These are phyloP conservation scores for Acmispon strigosus DNA, from an alignment of 306 rosid species.

Conservation along the genomic window DNA sequence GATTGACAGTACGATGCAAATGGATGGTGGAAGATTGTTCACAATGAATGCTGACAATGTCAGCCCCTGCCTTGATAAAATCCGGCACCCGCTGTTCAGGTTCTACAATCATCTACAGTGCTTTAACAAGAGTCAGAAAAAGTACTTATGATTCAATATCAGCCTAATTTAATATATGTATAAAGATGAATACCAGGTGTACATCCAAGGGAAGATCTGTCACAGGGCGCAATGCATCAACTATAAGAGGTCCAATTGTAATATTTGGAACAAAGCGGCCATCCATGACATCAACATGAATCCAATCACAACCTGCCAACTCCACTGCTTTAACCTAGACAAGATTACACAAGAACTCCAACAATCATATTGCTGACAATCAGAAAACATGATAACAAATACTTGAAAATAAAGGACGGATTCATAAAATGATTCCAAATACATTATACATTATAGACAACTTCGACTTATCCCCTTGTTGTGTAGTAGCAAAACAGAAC, in stretches of 20 bases:
- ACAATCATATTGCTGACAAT: constrained; percentile 18
- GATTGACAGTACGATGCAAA: constrained; percentile 86
- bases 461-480: background rate
- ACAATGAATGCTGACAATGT: constrained; percentile 89
- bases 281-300: constrained; percentile 98
- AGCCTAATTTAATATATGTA: background rate
- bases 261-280: constrained; percentile 99
- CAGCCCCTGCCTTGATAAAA: constrained; percentile 99
- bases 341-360: constrained; percentile 28
- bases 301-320: constrained; percentile 99
- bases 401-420: constrained; percentile 6
- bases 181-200: constrained; percentile 67
- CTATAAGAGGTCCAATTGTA: constrained; percentile 96
- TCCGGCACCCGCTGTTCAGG: constrained; percentile 97
- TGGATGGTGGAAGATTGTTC: constrained; percentile 97
- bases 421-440: background rate
- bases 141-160: background rate
- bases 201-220: constrained; percentile 99
- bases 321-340: constrained; percentile 93
- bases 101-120: constrained; percentile 88
- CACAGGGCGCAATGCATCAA: constrained; percentile 95
- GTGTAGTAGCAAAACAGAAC: constrained; percentile 12
- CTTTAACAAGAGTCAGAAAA: constrained; percentile 28
- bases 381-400: constrained; percentile 13
- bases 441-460: constrained; percentile 3